Evolutionary conservation across 1,284 basidiomycete genomes (phyloP), one percentile per base, ranked within the genome.

Genomic region (Malassezia yamatoensis): DNA sequence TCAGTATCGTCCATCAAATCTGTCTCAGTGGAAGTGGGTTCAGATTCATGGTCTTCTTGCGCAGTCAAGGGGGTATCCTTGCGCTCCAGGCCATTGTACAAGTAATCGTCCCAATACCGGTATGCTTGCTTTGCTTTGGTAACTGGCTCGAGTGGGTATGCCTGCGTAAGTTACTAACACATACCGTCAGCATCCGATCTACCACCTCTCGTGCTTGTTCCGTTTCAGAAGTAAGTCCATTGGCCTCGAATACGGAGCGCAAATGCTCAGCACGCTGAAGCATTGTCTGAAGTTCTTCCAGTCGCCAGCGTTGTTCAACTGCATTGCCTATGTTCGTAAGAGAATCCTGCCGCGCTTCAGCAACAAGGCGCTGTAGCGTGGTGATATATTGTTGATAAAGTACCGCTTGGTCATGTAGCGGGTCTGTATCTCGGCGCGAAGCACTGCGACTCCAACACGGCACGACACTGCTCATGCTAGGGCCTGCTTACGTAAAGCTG

Each of bases 71-170:
- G 24, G 7, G 2, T 39, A 21, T 11, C 38, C 4, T 42, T 29
- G 11, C 3, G 12, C 20, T 29, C 12, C 43, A 57, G 50, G 3
- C 46, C 55, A 3, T n/a, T 42, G 12, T 58, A 58, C 45, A 58
- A 13, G 24, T 58, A 58, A 36, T 58, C 49, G 55, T 58, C 49
- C 55, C 55, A 58, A 38, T 38, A 58, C 6, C 18, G 16, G 8
- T 18, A 13, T 34, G 24, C 6, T 29, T 29, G 24, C 24, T 29
- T 29, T 29, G 24, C 24, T 29, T 29, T 29, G 3, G 24, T 29
- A 4, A 18, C 41, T 32, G 13, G 16, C 8, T 36, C 33, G n/a
- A 43, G 10, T 16, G 47, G 41, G 18, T 16, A 2, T 37, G 16
- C 16, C 43, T 45, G 43, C 18, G 43, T 45, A 15, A 45, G 43